Conservation (phyloP, 345 rosid genomes). For the Citrus trifoliata region DNA sequence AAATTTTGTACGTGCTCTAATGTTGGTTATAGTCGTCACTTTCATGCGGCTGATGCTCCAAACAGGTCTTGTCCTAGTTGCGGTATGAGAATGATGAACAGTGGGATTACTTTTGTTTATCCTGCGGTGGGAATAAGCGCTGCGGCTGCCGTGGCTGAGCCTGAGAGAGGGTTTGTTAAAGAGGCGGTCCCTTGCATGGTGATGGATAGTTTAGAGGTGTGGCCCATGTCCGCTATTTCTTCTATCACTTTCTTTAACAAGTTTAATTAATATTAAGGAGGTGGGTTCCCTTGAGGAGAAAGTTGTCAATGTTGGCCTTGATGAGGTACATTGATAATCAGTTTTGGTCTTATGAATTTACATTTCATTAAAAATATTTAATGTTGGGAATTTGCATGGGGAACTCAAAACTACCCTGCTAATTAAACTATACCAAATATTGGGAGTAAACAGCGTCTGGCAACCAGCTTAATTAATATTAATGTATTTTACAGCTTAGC, state of each 20-base stretch:
- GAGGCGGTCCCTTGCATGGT: constrained; percentile 27
- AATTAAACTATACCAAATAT: too few relatives aligned
- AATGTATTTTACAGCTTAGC: too few relatives aligned
- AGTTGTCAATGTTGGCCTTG: not conserved
- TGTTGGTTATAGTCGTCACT: not conserved
- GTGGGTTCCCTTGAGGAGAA: constrained; percentile 16
- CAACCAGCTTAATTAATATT: too few relatives aligned
- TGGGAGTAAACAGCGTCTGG: too few relatives aligned
- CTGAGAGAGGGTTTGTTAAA: constrained; percentile 24
- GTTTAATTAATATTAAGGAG: constrained; percentile 18
- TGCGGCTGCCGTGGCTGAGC: not conserved
- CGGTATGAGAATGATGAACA: fast-evolving
- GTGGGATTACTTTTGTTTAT: not conserved
- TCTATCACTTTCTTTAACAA: constrained; percentile 15
- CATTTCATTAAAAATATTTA: too few relatives aligned
- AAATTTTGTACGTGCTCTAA: not conserved
- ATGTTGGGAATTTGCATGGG: too few relatives aligned
- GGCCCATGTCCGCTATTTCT: constrained; percentile 25
- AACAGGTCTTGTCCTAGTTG: not conserved
- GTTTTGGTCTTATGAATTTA: too few relatives aligned
- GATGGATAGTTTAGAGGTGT: constrained; percentile 25
- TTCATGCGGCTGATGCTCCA: not conserved
- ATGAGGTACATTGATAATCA: too few relatives aligned
- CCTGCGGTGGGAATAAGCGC: not conserved
- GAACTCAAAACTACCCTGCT: too few relatives aligned